Evolutionary conservation across 1,139 yeast species (phyloP).

Genomic region (Hyphopichia fennica): DNA sequence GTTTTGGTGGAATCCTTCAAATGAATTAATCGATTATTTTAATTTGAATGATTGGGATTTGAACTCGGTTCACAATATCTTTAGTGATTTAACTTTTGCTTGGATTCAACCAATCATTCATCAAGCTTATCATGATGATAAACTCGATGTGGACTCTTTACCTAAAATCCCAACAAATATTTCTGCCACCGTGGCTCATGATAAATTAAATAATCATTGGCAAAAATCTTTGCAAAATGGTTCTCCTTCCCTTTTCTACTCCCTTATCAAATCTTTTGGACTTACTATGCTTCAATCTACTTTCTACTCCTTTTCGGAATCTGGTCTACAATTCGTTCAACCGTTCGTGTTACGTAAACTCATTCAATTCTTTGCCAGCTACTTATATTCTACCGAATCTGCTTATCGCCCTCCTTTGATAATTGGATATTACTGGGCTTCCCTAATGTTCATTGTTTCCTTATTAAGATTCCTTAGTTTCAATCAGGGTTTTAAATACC

Average conservation of each 20-base stretch:
- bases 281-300: constrained; percentile 9
- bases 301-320: constrained; percentile 12
- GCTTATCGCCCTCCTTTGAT: constrained; percentile 20
- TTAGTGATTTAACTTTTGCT: constrained; percentile 21
- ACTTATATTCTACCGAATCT: constrained; percentile 4
- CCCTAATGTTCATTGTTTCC: constrained; percentile 16
- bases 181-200: constrained; percentile 4
- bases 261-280: constrained; percentile 12
- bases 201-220: constrained; percentile 4
- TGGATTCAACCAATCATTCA: constrained; percentile 27
- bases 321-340: constrained; percentile 13
- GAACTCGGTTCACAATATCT: constrained; percentile 22
- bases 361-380: constrained; percentile 17
- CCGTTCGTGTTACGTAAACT: constrained; percentile 24
- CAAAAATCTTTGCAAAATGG: constrained; percentile 2
- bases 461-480: constrained; percentile 16
- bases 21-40: constrained; percentile 41
- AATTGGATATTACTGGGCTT: constrained; percentile 19
- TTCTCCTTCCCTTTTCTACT: constrained; percentile 9
- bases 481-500: constrained; percentile 23
- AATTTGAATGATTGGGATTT: constrained; percentile 24
- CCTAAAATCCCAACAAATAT: constrained; percentile 11
- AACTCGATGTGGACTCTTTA: constrained; percentile 21
- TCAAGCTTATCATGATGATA: constrained; percentile 19
- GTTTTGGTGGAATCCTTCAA: constrained; percentile 41